Evolutionary conservation across 2,329 filamentous ascomycete species (phyloP).

Genomic region (Epicoccum nigrum): DNA sequence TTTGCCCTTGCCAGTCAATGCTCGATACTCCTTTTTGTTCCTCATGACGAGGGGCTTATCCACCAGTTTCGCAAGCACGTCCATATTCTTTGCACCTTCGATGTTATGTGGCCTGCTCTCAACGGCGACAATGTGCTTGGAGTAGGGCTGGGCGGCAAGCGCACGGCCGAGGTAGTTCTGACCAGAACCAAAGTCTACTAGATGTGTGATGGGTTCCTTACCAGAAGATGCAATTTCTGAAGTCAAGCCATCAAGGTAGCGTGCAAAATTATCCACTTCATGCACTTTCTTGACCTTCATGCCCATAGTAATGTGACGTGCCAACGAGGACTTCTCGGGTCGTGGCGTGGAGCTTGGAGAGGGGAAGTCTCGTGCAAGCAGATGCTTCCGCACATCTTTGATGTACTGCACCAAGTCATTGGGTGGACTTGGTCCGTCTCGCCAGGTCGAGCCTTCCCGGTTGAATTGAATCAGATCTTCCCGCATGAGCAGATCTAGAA

Average conservation of each 20-base stretch:
- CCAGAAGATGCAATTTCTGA: conserved; percentile 52
- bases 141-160: conserved; percentile 83
- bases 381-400: conserved; percentile 70
- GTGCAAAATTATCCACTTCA: conserved; percentile 90
- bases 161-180: conserved; percentile 95
- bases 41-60: conserved; percentile 74
- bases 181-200: conserved; percentile 94
- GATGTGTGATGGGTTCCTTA: conserved; percentile 70
- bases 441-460: conserved; percentile 44
- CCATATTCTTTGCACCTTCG: conserved; percentile 79
- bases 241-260: conserved; percentile 75
- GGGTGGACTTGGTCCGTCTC: conserved; percentile 54
- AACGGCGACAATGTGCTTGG: conserved; percentile 85
- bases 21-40: conserved; percentile 80
- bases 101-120: conserved; percentile 89
- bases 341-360: conserved; percentile 28
- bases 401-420: conserved; percentile 73
- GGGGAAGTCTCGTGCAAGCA: conserved; percentile 67
- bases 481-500: conserved; percentile 81
- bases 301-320: conserved; percentile 77
- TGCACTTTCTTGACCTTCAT: conserved; percentile 98
- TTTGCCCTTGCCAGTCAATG: conserved; percentile 50
- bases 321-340: conserved; percentile 62
- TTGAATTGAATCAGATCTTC: conserved; percentile 66
- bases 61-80: conserved; percentile 79